A percentile compares a stretch with the other conserved stretches of the same genome.
Evolutionary conservation across 148 eudicot species (phyloP).

Genomic region (Rhododendron ovatum): DNA sequence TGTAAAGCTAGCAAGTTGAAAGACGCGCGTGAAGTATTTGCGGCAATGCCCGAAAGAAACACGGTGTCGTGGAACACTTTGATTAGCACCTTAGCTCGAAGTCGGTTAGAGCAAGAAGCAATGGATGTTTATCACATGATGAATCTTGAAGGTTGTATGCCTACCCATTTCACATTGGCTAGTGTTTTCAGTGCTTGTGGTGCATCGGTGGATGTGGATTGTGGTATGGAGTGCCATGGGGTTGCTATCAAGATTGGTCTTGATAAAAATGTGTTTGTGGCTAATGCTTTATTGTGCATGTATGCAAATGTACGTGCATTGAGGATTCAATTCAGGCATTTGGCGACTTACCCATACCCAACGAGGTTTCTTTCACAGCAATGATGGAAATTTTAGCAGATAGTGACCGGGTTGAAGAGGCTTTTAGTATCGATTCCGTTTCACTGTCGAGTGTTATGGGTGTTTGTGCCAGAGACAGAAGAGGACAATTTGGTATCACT

Average conservation of each 20-base stretch:
- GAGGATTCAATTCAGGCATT: constrained; percentile 49
- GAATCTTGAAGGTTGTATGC: constrained; percentile 51
- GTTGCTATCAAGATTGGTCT: constrained; percentile 54
- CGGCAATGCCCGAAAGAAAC: constrained; percentile 63
- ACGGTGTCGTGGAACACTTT: constrained; percentile 65
- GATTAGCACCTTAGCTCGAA: constrained; percentile 48
- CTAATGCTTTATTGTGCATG: constrained; percentile 68
- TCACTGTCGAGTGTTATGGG: constrained; percentile 63
- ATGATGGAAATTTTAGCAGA: constrained; percentile 60
- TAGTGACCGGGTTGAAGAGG: constrained; percentile 48
- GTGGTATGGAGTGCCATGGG: constrained; percentile 59
- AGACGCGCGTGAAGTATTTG: constrained; percentile 46
- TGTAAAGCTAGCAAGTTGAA: constrained; percentile 30
- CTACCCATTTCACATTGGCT: constrained; percentile 65
- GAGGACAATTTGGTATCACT: constrained; percentile 6
- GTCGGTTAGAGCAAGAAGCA: constrained; percentile 38
- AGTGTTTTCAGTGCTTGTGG: constrained; percentile 83
- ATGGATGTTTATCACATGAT: constrained; percentile 42
- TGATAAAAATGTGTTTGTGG: constrained; percentile 53
- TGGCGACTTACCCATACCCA: constrained; percentile 50
- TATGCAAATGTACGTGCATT: constrained; percentile 55
- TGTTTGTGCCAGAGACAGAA: constrained; percentile 32
- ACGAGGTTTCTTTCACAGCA: constrained; percentile 81
- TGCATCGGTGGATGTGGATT: constrained; percentile 27
- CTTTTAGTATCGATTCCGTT: constrained; percentile 55